phyloP scores from a whole-genome alignment of 768 basidiomycete species.

The Mycena floridula region DNA sequence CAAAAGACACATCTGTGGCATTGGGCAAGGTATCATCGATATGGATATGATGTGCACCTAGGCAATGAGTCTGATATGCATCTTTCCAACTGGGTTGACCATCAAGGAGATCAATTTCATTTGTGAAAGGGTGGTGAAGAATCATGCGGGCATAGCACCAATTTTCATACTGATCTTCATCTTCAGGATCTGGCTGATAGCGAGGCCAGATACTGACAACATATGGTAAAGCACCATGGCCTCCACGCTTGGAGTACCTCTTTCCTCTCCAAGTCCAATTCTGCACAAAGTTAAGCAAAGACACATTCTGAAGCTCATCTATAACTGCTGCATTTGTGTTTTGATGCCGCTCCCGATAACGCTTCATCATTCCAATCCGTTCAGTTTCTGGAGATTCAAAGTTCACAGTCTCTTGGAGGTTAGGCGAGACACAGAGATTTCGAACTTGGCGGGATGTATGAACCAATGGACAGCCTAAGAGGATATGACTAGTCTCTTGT shows the following conservation, averaged over 20 bases:
- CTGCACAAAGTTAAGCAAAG: constrained; percentile 7
- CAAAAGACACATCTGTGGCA: not conserved
- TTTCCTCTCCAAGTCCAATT: constrained; percentile 4
- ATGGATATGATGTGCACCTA: constrained; percentile 3
- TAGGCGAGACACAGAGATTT: not conserved
- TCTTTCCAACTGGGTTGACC: constrained; percentile 5
- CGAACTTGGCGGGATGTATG: not conserved
- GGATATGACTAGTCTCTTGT: constrained; percentile 2
- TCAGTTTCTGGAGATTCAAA: not conserved
- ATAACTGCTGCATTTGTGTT: not conserved
- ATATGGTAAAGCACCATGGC: constrained; percentile 2
- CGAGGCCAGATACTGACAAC: constrained; percentile 10
- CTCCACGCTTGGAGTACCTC: not conserved
- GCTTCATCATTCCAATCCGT: not conserved
- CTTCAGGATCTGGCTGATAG: not conserved
- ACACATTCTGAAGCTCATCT: not conserved
- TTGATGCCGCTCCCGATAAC: not conserved
- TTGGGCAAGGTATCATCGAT: constrained; percentile 3
- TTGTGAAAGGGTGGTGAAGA: constrained; percentile 11
- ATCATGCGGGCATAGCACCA: constrained; percentile 12
- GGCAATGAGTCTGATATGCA: constrained; percentile 9
- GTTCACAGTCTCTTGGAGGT: not conserved
- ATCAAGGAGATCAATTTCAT: constrained; percentile 1
- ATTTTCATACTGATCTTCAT: constrained; percentile 11
- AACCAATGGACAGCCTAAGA: not conserved